These are phyloP conservation scores for Quercus phellos DNA, from an alignment of 331 rosid genomes.

Conservation along the genomic window DNA sequence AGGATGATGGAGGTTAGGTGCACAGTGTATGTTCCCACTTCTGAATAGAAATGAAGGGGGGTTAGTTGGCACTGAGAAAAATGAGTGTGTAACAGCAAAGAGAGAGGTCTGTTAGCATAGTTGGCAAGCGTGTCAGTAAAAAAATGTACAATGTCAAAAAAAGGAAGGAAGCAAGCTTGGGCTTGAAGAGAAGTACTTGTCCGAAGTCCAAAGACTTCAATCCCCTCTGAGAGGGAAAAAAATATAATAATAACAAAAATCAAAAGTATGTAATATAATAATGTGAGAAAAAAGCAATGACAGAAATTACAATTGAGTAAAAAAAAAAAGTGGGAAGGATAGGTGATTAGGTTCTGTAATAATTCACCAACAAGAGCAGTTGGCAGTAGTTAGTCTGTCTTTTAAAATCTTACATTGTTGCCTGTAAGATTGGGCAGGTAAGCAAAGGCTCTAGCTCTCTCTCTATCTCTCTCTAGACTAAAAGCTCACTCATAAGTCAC, in stretches of 20 bases:
- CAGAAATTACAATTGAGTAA: constrained; percentile 24
- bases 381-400: constrained; percentile 72
- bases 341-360: constrained; percentile 68
- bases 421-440: constrained; percentile 62
- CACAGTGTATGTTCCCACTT: constrained; percentile 46
- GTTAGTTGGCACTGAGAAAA: constrained; percentile 82
- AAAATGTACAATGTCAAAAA: constrained; percentile 51
- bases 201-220: constrained; percentile 28
- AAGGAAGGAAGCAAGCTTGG: constrained; percentile 68
- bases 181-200: constrained; percentile 85
- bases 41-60: constrained; percentile 59
- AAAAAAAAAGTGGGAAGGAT: constrained; percentile 21
- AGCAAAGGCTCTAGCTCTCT: constrained; percentile 26
- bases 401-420: constrained; percentile 77
- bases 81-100: constrained; percentile 82
- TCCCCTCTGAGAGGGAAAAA: constrained; percentile 13
- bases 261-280: neutral
- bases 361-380: constrained; percentile 83
- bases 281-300: neutral
- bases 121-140: constrained; percentile 93
- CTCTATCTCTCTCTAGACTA: constrained; percentile 33
- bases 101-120: constrained; percentile 62
- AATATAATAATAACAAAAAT: neutral
- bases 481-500: constrained; percentile 3
- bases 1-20: constrained; percentile 58